A percentile compares a stretch with the other conserved stretches of the same genome.
phyloP scores from a whole-genome alignment of 1,284 basidiomycete genomes.

The Cerrena zonata region DNA sequence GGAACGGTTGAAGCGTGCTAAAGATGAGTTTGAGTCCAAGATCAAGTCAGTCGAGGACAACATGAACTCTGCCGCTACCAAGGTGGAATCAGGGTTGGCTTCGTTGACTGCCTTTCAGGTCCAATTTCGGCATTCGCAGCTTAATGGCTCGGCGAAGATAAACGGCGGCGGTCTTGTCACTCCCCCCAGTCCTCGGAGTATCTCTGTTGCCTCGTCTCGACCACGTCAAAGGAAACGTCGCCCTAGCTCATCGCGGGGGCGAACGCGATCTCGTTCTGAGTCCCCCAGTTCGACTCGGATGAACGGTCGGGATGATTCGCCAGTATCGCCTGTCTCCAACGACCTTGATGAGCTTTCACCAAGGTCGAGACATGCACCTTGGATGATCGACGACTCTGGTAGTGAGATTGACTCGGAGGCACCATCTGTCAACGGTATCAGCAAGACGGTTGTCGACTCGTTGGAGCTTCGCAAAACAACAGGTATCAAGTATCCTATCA shows the following conservation, averaged over 20 bases:
- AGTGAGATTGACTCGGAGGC: conserved; percentile 39
- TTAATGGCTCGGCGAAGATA: conserved; percentile 42
- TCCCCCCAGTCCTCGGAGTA: conserved; percentile 66
- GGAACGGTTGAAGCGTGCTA: conserved; percentile 66
- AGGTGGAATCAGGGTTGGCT: conserved; percentile 44
- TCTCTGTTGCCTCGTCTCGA: conserved; percentile 51
- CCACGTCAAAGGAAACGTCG: conserved; percentile 28
- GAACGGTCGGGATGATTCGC: conserved; percentile 20
- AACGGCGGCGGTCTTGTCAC: conserved; percentile 53
- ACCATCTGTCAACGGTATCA: conserved; percentile 16
- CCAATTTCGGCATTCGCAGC: conserved; percentile 29
- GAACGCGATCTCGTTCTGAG: conserved; percentile 27
- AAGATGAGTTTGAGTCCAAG: conserved; percentile 76
- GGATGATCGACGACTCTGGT: conserved; percentile 32
- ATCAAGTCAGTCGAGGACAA: conserved; percentile 39
- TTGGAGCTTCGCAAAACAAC: conserved; percentile 13
- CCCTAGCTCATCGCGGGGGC: conserved; percentile 26
- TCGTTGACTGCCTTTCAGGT: conserved; percentile 32
- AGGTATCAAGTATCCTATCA: conserved; percentile 35
- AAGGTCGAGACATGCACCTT: conserved; percentile 31
- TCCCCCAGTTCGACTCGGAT: conserved; percentile 27
- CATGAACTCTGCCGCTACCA: conserved; percentile 32
- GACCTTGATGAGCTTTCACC: conserved; percentile 23
- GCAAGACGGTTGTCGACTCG: conserved; percentile 13
- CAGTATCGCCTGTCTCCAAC: conserved; percentile 20